phyloP scores from a whole-genome alignment of 2,329 filamentous ascomycete species.

The Lecanicillium sp. region DNA sequence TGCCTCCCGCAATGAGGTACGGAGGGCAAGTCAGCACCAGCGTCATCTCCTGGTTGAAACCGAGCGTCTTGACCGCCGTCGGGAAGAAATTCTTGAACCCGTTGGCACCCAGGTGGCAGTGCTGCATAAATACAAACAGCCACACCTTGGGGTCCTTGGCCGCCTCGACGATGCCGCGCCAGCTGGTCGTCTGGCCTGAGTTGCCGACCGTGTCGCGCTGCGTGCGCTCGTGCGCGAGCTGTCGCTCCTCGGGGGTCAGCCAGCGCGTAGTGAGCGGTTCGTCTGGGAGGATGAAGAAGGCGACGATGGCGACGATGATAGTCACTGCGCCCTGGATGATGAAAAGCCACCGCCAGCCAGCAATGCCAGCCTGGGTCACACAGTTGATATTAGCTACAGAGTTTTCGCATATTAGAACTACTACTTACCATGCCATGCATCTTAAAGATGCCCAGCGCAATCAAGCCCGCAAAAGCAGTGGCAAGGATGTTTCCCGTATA shows the following conservation, averaged over 20 bases:
- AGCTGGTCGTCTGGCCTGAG: slow-evolving; percentile 13
- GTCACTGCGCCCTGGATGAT: slow-evolving; percentile 54
- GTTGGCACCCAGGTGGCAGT: slow-evolving; percentile 40
- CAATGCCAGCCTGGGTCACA: too few species aligned
- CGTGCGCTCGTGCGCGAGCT: slow-evolving; percentile 28
- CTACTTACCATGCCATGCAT: too few species aligned
- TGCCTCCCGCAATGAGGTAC: slow-evolving; percentile 22
- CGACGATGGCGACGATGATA: slow-evolving; percentile 13
- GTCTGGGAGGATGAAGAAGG: slow-evolving; percentile 15
- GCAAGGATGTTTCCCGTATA: slow-evolving; percentile 57
- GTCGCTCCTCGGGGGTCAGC: slow-evolving; percentile 34
- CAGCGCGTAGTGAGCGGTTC: slow-evolving; percentile 32
- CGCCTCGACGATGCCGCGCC: slow-evolving; percentile 23
- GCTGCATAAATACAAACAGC: slow-evolving; percentile 40
- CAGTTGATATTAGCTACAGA: too few species aligned
- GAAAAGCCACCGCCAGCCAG: slow-evolving; percentile 34
- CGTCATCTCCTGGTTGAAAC: slow-evolving; percentile 37
- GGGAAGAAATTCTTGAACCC: slow-evolving; percentile 30
- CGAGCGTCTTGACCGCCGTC: slow-evolving; percentile 36
- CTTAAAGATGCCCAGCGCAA: slow-evolving; percentile 53
- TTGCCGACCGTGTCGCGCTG: slow-evolving; percentile 16
- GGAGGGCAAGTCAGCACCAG: slow-evolving; percentile 36
- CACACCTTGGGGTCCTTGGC: slow-evolving; percentile 35
- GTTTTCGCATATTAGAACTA: too few species aligned
- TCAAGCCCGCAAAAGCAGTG: slow-evolving; percentile 58